Conservation (phyloP, 2,329 filamentous ascomycete genomes). For the Daldinia sp. region DNA sequence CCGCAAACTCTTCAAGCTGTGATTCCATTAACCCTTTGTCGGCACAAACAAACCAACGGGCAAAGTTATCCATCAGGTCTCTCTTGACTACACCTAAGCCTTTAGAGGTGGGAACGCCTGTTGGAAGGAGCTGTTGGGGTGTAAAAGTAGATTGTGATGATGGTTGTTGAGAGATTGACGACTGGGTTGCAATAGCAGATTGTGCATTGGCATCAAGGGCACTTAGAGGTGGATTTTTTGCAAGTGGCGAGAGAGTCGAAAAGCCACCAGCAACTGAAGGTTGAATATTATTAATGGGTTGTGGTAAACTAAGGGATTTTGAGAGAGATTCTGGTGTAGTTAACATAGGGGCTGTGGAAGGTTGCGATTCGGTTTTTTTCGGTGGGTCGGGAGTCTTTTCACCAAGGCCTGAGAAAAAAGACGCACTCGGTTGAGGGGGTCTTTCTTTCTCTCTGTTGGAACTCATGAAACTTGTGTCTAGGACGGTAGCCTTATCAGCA, state of each 20-base stretch:
- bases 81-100: constrained; percentile 35
- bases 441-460: constrained; percentile 23
- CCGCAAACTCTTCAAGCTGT: constrained; percentile 54
- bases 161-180: not conserved
- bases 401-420: not conserved
- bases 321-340: constrained; percentile 8
- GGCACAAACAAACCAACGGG: constrained; percentile 63
- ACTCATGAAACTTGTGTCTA: constrained; percentile 20
- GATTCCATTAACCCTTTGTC: constrained; percentile 63
- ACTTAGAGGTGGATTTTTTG: not conserved
- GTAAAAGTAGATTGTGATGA: not conserved
- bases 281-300: not conserved
- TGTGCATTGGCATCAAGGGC: not conserved
- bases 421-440: not conserved
- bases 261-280: not conserved
- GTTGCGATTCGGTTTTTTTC: constrained; percentile 15
- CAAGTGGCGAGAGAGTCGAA: not conserved
- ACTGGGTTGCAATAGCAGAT: not conserved
- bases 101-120: constrained; percentile 9
- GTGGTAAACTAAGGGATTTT: not conserved
- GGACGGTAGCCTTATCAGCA: not conserved
- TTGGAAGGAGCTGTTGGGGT: not conserved
- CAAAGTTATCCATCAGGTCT: constrained; percentile 59
- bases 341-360: not conserved
- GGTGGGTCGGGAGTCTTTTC: not conserved